A percentile compares a stretch with the other conserved stretches of the same genome.
Evolutionary conservation across 1,284 basidiomycete genomes (phyloP).

Genomic region (Tilletia walkeri): DNA sequence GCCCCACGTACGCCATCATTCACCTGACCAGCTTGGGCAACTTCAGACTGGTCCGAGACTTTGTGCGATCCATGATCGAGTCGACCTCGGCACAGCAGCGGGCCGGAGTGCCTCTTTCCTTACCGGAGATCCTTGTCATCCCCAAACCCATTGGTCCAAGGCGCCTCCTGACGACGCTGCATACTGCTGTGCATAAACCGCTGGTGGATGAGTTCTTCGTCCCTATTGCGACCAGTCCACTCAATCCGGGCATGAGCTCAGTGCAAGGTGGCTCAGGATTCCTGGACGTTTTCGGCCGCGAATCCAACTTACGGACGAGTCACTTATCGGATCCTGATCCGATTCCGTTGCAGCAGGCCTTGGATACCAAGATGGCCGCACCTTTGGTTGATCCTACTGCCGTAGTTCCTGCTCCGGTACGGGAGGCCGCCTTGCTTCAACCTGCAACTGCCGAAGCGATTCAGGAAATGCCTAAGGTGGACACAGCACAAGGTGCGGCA

Average conservation of each 20-base stretch:
- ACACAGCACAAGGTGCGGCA: too few relatives aligned
- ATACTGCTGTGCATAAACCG: constrained; percentile 54
- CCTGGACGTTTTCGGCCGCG: background rate
- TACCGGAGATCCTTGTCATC: constrained; percentile 44
- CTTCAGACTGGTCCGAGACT: constrained; percentile 32
- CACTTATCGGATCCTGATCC: too few relatives aligned
- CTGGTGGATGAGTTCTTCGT: constrained; percentile 81
- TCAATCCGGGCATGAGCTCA: constrained; percentile 41
- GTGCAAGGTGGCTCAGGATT: background rate
- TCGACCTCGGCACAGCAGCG: constrained; percentile 29
- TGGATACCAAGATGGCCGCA: too few relatives aligned
- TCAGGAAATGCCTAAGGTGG: too few relatives aligned
- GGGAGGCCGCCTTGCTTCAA: too few relatives aligned
- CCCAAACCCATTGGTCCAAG: constrained; percentile 39
- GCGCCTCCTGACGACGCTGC: constrained; percentile 37
- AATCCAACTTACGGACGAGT: too few relatives aligned
- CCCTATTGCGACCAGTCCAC: constrained; percentile 86
- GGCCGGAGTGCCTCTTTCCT: constrained; percentile 17
- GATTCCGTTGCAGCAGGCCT: too few relatives aligned
- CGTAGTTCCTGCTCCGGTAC: too few relatives aligned
- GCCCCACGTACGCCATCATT: constrained; percentile 36
- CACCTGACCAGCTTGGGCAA: constrained; percentile 42
- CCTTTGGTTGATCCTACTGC: too few relatives aligned
- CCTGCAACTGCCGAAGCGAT: too few relatives aligned
- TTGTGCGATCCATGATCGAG: constrained; percentile 40